Percentiles rank a stretch among this genome's conserved stretches.
phyloP scores from a whole-genome alignment of 129 eudicot genomes.

The Rutidosis leptorrhynchoides region DNA sequence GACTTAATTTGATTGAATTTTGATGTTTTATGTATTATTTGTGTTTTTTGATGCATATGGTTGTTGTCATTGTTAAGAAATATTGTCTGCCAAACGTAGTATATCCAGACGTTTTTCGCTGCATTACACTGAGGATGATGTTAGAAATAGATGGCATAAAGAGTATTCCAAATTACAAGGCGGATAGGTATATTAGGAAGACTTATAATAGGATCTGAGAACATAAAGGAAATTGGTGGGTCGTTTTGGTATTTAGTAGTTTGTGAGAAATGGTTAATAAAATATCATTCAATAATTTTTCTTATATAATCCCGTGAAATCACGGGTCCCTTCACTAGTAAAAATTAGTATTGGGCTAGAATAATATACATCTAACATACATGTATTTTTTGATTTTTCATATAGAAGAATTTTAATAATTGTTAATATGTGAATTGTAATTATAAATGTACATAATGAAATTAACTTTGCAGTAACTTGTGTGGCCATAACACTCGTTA shows the following conservation, averaged over 20 bases:
- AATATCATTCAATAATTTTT: too few relatives aligned
- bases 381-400: too few relatives aligned
- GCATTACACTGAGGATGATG: slow-evolving; percentile 43
- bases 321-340: too few relatives aligned
- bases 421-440: too few relatives aligned
- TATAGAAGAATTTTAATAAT: too few relatives aligned
- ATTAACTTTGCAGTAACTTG: too few relatives aligned
- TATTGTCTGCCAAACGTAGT: slow-evolving; percentile 61
- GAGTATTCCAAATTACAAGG: slow-evolving; percentile 61
- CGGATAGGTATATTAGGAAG: slow-evolving; percentile 37
- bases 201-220: slow-evolving; percentile 6
- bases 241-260: not conserved
- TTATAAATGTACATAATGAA: too few relatives aligned
- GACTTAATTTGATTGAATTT: slow-evolving; percentile 21
- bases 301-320: too few relatives aligned
- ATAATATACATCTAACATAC: too few relatives aligned
- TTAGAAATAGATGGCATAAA: slow-evolving; percentile 88
- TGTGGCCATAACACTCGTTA: too few relatives aligned
- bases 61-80: slow-evolving; percentile 27
- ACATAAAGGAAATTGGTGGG: slow-evolving; percentile 1
- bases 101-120: slow-evolving; percentile 49
- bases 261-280: too few relatives aligned
- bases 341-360: too few relatives aligned
- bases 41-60: slow-evolving; percentile 57
- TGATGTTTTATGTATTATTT: slow-evolving; percentile 6